Conservation (phyloP, 2,329 filamentous ascomycete genomes). For the Aspergillus neotritici region DNA sequence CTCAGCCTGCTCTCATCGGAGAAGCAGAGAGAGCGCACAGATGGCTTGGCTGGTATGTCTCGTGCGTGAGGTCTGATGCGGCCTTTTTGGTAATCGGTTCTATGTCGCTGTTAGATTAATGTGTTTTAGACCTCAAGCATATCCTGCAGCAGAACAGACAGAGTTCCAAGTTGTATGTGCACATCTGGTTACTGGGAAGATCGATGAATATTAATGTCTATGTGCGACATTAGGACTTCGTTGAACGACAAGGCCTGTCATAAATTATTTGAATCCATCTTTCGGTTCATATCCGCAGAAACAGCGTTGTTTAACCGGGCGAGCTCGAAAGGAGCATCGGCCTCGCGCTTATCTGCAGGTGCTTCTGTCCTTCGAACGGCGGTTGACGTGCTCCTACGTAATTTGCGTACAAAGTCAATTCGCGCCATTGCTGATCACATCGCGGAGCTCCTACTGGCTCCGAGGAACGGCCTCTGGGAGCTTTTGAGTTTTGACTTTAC, state of each 20-base stretch:
- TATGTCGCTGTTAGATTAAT: constrained; percentile 13
- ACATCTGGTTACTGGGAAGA: not conserved
- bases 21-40: constrained; percentile 42
- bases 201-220: constrained; percentile 10
- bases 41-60: constrained; percentile 45
- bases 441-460: constrained; percentile 62
- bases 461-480: constrained; percentile 59
- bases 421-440: constrained; percentile 76
- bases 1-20: constrained; percentile 41
- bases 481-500: constrained; percentile 71
- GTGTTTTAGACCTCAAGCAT: constrained; percentile 46
- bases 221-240: constrained; percentile 26
- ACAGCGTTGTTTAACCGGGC: constrained; percentile 58
- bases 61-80: not conserved
- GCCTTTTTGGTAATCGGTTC: not conserved
- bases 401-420: constrained; percentile 70
- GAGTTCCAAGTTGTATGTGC: constrained; percentile 32
- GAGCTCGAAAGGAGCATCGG: constrained; percentile 46
- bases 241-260: constrained; percentile 76
- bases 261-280: constrained; percentile 73
- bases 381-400: constrained; percentile 62
- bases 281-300: constrained; percentile 65
- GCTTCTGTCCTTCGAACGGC: constrained; percentile 66
- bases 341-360: constrained; percentile 59
- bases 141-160: constrained; percentile 51